These are phyloP conservation scores for Sporisorium sorghi DNA, from an alignment of 1,284 basidiomycete species.

Conservation along the genomic window DNA sequence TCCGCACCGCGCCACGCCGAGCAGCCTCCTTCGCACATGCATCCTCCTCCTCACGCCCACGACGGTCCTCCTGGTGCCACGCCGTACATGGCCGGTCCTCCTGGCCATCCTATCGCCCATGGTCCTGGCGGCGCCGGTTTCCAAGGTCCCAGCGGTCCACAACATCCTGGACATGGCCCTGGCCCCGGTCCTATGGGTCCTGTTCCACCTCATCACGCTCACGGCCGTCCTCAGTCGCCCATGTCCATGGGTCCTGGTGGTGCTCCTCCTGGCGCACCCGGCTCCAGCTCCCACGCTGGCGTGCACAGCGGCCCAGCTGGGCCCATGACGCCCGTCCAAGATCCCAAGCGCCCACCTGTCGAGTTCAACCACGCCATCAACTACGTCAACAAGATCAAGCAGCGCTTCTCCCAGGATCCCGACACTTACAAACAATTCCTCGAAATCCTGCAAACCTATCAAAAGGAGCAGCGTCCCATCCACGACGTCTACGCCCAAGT, in stretches of 20 bases:
- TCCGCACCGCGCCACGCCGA: constrained; percentile 45
- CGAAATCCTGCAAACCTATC: constrained; percentile 96
- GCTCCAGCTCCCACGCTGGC: constrained; percentile 20
- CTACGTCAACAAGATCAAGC: constrained; percentile 99
- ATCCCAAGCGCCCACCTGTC: constrained; percentile 70
- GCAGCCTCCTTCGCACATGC: constrained; percentile 43
- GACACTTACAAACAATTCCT: constrained; percentile 98
- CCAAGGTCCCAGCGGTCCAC: constrained; percentile 35
- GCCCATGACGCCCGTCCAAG: constrained; percentile 48
- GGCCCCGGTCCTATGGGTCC: constrained; percentile 40
- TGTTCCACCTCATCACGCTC: constrained; percentile 40
- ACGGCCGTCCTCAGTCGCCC: constrained; percentile 48
- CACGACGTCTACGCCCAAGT: constrained; percentile 95
- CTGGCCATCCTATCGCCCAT: constrained; percentile 35
- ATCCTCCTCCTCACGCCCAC: constrained; percentile 40
- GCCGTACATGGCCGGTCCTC: constrained; percentile 39
- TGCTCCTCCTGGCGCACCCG: constrained; percentile 32
- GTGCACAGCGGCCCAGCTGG: constrained; percentile 36
- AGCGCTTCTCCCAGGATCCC: constrained; percentile 87
- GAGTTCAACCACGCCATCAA: constrained; percentile 98
- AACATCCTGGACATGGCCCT: constrained; percentile 39
- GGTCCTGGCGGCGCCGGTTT: constrained; percentile 30
- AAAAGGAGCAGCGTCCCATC: constrained; percentile 89
- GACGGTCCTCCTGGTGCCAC: constrained; percentile 33
- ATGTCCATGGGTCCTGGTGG: constrained; percentile 43